Evolutionary conservation across 2,329 filamentous ascomycete genomes (phyloP).

Genomic region (Diaporthe ampelina): DNA sequence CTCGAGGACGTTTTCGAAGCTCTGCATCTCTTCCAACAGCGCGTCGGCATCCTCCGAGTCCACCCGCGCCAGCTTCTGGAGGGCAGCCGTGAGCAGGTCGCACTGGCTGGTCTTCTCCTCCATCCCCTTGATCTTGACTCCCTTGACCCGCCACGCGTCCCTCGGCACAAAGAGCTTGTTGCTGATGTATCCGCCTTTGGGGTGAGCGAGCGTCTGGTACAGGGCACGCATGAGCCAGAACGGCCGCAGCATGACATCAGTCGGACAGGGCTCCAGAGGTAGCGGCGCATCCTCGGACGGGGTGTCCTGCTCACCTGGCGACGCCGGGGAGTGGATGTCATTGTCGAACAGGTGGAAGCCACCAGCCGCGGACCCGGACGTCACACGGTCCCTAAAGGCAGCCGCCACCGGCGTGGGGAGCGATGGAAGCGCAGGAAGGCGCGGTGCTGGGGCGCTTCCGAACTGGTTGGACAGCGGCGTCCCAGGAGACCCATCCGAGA

Average conservation of each 20-base stretch:
- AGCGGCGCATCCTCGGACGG: slow-evolving; percentile 73
- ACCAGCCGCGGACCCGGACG: slow-evolving; percentile 71
- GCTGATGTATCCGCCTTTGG: slow-evolving; percentile 91
- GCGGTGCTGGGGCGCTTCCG: slow-evolving; percentile 61
- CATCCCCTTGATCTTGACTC: slow-evolving; percentile 89
- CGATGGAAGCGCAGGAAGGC: slow-evolving; percentile 70
- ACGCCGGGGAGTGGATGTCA: slow-evolving; percentile 78
- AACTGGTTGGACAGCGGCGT: slow-evolving; percentile 82
- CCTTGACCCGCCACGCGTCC: slow-evolving; percentile 94
- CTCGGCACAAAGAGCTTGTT: slow-evolving; percentile 92
- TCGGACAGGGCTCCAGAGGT: slow-evolving; percentile 91
- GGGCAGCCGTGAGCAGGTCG: slow-evolving; percentile 89
- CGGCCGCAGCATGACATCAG: slow-evolving; percentile 88
- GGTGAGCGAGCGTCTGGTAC: slow-evolving; percentile 92
- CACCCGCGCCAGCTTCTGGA: slow-evolving; percentile 85
- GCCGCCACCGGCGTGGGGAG: slow-evolving; percentile 77
- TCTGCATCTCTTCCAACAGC: slow-evolving; percentile 93
- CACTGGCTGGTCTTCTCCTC: slow-evolving; percentile 96
- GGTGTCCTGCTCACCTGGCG: slow-evolving; percentile 75
- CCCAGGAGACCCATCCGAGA: slow-evolving; percentile 76
- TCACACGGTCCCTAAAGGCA: slow-evolving; percentile 70
- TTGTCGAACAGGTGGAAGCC: slow-evolving; percentile 88
- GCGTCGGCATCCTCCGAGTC: slow-evolving; percentile 93
- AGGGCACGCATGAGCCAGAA: slow-evolving; percentile 98
- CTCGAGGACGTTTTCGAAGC: slow-evolving; percentile 86